These are phyloP conservation scores for Populus simonii DNA, from an alignment of 345 rosid genomes.

Conservation along the genomic window DNA sequence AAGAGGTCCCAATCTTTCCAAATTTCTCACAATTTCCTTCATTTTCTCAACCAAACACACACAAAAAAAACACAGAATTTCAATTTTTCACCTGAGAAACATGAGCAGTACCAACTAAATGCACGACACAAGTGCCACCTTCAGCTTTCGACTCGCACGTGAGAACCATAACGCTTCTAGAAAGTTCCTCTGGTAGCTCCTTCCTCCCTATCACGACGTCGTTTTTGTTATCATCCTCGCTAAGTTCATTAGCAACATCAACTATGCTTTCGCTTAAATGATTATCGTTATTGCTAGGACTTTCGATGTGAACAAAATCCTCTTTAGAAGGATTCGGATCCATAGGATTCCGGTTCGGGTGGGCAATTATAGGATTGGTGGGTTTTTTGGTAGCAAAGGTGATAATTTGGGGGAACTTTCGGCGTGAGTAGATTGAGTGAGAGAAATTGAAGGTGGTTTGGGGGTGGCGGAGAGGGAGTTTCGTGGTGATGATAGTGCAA, in stretches of 20 bases:
- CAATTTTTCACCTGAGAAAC: slow-evolving; percentile 66
- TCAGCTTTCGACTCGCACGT: slow-evolving; percentile 71
- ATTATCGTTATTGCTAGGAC: slow-evolving; percentile 43
- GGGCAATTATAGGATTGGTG: background rate
- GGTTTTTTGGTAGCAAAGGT: slow-evolving; percentile 11
- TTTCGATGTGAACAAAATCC: slow-evolving; percentile 79
- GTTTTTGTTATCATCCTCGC: slow-evolving; percentile 13
- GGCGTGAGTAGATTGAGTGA: background rate
- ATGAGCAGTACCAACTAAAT: slow-evolving; percentile 87
- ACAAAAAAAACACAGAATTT: background rate
- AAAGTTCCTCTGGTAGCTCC: slow-evolving; percentile 66
- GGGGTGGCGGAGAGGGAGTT: background rate
- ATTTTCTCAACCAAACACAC: background rate
- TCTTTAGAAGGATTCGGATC: slow-evolving; percentile 42
- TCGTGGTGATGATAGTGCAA: background rate
- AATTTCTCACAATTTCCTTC: background rate
- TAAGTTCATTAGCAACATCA: slow-evolving; percentile 46
- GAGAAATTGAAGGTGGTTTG: background rate
- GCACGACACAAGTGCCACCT: slow-evolving; percentile 78
- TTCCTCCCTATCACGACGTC: slow-evolving; percentile 5
- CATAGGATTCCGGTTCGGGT: slow-evolving; percentile 28
- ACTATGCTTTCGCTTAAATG: slow-evolving; percentile 72
- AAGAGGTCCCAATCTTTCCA: background rate
- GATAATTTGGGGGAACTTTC: background rate
- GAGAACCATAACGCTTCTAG: slow-evolving; percentile 58